Evolutionary conservation across 2,329 filamentous ascomycete genomes (phyloP), one percentile per base, ranked within the genome.

Genomic region (Aspergillus sp.): DNA sequence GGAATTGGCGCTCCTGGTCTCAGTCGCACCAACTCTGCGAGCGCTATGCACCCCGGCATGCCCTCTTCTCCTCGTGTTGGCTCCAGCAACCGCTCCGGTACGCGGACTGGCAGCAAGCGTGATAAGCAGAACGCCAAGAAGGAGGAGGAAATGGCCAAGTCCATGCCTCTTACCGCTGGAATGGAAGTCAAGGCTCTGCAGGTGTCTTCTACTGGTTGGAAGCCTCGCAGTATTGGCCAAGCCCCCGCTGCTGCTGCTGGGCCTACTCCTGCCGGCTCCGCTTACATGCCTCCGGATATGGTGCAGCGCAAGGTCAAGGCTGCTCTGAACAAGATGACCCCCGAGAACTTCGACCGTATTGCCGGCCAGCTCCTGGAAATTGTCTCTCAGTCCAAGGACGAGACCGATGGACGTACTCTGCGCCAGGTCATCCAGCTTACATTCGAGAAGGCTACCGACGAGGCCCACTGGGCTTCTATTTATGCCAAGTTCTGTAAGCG

Each of bases 291-390:
- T 66, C 94, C 95, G 23, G 91, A 94, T 70, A 87, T 95, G 83
- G 95, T 99, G 60, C 95, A 99, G 82, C 89, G 94, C 69, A 99
- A 99, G 88, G 95, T 99, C 76, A 99, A 99, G 88, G 90, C 92
- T 65, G 91, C 91, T 63, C 83, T 99, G 71, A 99, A 99, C 88
- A 99, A 99, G 89, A 98, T 99, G 95, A 98, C 95, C 0, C 95
- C 95, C 0, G 95, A 99, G 81, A 99, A 98, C 75, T 99, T 99
- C 71, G 93, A 97, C 75, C 92, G 89, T 81, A 97, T 99, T 68
- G 87, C 95, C 6, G 91, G 93, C 64, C 92, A 97, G 77, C 97
- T 99, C 64, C 85, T 99, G 30, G 84, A 88, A 57, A 99, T 99
- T 75, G 92, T 94, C 28, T 90, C 87, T 21, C 95, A 99, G 76